Evolutionary conservation across 2,329 filamentous ascomycete genomes (phyloP).

Genomic region (Talaromyces sp.): DNA sequence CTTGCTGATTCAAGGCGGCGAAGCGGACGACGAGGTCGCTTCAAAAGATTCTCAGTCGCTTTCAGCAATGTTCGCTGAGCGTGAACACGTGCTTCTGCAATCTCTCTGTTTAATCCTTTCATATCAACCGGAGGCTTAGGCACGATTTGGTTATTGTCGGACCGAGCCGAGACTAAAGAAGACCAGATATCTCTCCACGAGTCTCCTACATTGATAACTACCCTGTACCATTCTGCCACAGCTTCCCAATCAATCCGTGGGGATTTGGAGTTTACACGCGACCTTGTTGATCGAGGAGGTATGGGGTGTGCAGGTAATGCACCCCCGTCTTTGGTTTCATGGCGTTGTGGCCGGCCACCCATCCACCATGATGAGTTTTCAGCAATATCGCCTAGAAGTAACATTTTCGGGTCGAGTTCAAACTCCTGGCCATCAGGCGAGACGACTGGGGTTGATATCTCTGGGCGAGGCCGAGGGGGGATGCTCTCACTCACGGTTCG

Average conservation of each 20-base stretch:
- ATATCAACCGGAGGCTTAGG: constrained; percentile 31
- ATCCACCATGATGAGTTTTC: constrained; percentile 84
- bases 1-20: constrained; percentile 64
- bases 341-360: constrained; percentile 47
- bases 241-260: constrained; percentile 71
- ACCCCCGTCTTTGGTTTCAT: constrained; percentile 19
- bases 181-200: constrained; percentile 60
- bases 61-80: constrained; percentile 67
- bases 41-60: constrained; percentile 71
- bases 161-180: constrained; percentile 36
- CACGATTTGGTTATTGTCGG: constrained; percentile 15
- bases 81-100: constrained; percentile 62
- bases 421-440: constrained; percentile 39
- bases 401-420: constrained; percentile 68
- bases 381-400: constrained; percentile 68
- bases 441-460: constrained; percentile 25
- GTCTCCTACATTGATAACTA: constrained; percentile 61
- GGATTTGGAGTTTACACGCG: constrained; percentile 52
- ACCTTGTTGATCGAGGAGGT: constrained; percentile 21
- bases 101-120: constrained; percentile 46
- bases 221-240: constrained; percentile 68
- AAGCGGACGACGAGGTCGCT: constrained; percentile 68
- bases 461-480: constrained; percentile 25
- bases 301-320: constrained; percentile 28
- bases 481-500: constrained; percentile 43